Percentiles rank a stretch among this genome's conserved stretches.
Conservation (phyloP, 352 stramenopile genomes). For the Phytophthora sp. region DNA sequence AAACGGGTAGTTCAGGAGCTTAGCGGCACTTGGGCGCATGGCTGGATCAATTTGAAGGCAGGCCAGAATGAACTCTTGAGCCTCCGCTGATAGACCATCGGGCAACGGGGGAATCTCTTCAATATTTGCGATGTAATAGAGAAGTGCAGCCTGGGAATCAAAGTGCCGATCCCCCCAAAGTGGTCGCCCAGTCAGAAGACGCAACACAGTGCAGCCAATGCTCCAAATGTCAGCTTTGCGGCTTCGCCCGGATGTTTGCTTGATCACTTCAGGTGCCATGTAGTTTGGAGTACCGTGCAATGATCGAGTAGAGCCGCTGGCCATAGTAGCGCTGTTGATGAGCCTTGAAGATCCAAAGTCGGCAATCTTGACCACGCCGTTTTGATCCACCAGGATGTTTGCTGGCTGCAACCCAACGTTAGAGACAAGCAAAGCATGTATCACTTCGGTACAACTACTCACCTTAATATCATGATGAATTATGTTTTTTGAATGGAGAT, state of each 20-base stretch:
- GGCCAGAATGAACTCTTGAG: conserved; percentile 51
- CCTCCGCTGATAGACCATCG: conserved; percentile 40
- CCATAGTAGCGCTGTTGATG: conserved; percentile 57
- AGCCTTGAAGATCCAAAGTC: conserved; percentile 93
- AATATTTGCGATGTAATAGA: conserved; percentile 71
- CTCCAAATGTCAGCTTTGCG: conserved; percentile 87
- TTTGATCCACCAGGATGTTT: conserved; percentile 96
- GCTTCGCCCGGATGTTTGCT: conserved; percentile 72
- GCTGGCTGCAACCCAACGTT: conserved; percentile 46
- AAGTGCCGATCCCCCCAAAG: conserved; percentile 87
- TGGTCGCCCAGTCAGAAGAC: conserved; percentile 66
- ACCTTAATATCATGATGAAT: conserved; percentile 88
- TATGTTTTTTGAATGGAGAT: conserved; percentile 82
- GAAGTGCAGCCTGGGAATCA: conserved; percentile 67
- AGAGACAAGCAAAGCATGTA: neutral
- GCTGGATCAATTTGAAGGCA: conserved; percentile 58
- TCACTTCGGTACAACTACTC: neutral
- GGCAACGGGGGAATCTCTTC: conserved; percentile 50
- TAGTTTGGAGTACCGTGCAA: conserved; percentile 87
- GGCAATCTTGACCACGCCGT: conserved; percentile 93
- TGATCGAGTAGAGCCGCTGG: conserved; percentile 44
- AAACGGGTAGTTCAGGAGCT: conserved; percentile 93
- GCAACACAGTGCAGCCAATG: conserved; percentile 78
- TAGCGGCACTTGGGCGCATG: conserved; percentile 79
- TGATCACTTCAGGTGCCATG: conserved; percentile 91